Evolutionary conservation across 192 early-diverging fungal genomes (phyloP), one percentile per base, ranked within the genome.

Genomic region (Jimgerdemannia flammicorona): DNA sequence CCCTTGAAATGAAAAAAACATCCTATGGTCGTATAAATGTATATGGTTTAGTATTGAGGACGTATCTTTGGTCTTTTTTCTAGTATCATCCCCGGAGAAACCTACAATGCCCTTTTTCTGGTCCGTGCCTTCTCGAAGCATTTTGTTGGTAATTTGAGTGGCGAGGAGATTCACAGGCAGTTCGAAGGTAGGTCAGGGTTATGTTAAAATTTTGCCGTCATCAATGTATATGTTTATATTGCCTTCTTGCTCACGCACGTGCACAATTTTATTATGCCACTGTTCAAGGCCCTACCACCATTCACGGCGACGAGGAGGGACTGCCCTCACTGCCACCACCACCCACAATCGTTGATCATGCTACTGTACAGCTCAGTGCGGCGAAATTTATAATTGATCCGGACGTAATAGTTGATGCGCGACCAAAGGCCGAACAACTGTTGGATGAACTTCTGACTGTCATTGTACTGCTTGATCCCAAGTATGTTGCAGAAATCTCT

Each of bases 61-160:
- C 29, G 29, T 29, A 29, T 29, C 29, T 29, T 29, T 29, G 29
- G 29, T 40, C 40, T 65, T 64, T 72, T 41, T 7, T 7, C 20
- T 80, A 92, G 92, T 49, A 83, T 83, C 69, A 89, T 92, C 80
- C 82, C 90, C 70, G 70, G 72, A 42, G 83, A 88, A 70, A 81
- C 90, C 39, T 90, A 89, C 77, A 94, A 94, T 72, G 84, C 92
- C 18, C 76, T 94, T 67, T 90, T 92, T 74, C 54, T 91, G 59
- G 81, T 90, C 4, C 83, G 90, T 44, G 72, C 91, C 6, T 90
- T 92, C 73, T 74, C 85, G n/a, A 91, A 91, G 71, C 87, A 93
- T 74, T 90, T 92, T 77, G 81, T 90, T 29, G 84, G 84, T 14
- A 88, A 90, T 76, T 72, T 91, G 65, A 80, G 79, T 4, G 79